Evolutionary conservation across 1,139 yeast species (phyloP).

Genomic region (Yamadazyma trypodendri): DNA sequence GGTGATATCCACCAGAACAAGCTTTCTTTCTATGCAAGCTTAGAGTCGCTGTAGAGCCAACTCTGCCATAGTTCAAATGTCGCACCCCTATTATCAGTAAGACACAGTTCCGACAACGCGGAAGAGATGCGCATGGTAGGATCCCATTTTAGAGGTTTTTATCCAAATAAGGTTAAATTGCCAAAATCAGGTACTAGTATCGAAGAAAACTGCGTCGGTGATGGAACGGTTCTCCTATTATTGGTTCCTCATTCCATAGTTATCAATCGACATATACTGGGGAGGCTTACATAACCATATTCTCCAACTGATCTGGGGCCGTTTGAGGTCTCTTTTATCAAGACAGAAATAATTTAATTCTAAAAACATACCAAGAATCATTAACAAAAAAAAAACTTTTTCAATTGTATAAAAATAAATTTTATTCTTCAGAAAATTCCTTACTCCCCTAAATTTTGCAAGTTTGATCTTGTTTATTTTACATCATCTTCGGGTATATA

Average conservation of each 20-base stretch:
- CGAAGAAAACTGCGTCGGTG: too few relatives aligned
- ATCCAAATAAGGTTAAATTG: conserved; percentile 10
- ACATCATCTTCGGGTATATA: too few relatives aligned
- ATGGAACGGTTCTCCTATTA: too few relatives aligned
- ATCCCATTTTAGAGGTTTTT: conserved; percentile 6
- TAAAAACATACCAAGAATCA: too few relatives aligned
- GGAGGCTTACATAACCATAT: not conserved
- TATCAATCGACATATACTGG: too few relatives aligned
- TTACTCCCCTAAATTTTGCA: not conserved
- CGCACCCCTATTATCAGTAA: not conserved
- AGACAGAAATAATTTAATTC: not conserved
- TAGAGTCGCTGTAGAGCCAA: not conserved
- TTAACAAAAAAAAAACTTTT: not conserved
- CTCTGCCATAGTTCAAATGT: not conserved
- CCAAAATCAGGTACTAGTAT: too few relatives aligned
- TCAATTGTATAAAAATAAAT: not conserved
- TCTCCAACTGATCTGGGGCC: too few relatives aligned
- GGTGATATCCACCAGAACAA: too few relatives aligned
- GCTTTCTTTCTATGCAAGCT: too few relatives aligned
- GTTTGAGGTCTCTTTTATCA: not conserved
- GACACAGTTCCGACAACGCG: conserved; percentile 1
- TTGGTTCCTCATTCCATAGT: too few relatives aligned
- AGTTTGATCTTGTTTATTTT: too few relatives aligned
- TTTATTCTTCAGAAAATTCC: not conserved
- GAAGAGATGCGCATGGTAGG: conserved; percentile 4